Evolutionary conservation across 306 rosid species (phyloP), one percentile per base, ranked within the genome.

Genomic region (Prinsepia uniflora): DNA sequence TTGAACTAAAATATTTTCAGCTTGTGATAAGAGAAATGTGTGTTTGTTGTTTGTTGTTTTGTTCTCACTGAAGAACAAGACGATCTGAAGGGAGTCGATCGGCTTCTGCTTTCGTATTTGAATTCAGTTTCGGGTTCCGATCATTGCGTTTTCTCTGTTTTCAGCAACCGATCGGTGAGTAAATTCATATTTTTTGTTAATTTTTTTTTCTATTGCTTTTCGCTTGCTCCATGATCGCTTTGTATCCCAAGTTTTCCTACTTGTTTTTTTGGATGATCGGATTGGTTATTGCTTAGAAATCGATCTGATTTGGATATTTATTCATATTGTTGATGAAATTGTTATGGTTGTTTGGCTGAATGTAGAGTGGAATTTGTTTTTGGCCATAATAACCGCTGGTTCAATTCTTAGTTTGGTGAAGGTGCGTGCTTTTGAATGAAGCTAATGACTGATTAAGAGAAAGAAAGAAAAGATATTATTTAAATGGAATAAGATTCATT

Each of bases 81-180:
- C 20, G 86, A 83, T 81, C 81, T 72, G 44, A 58, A 75, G 76
- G 56, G 68, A 79, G 57, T 79, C 79, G 80, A 61, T 45, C 70
- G 22, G 19, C 17, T 68, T 74, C 30, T 6, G 10, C 53, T 6
- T 13, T 60, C 72, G 36, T 30, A 13, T 68, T 30, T 8, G 15
- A 39, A 55, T 5, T 57, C 60, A 18, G 7, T 6, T 59, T 17
- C 78, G 64, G 82, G 70, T 17, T 63, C 88, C 81, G 84, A 83
- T 86, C 86, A 61, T 79, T 43, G 67, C 42, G 11, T 20, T 79
- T 81, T 41, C 30, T 43, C 69, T 50, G 67, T 72, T 71, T 34
- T 53, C 15, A 53, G 42, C 20, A 36, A 62, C 75, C 86, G 90
- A 86, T 86, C 90, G 75, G 88, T 83, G 81, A 79, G 88, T 71